phyloP scores from a whole-genome alignment of 2,329 filamentous ascomycete genomes.

The Dendrostoma leiphaemia region DNA sequence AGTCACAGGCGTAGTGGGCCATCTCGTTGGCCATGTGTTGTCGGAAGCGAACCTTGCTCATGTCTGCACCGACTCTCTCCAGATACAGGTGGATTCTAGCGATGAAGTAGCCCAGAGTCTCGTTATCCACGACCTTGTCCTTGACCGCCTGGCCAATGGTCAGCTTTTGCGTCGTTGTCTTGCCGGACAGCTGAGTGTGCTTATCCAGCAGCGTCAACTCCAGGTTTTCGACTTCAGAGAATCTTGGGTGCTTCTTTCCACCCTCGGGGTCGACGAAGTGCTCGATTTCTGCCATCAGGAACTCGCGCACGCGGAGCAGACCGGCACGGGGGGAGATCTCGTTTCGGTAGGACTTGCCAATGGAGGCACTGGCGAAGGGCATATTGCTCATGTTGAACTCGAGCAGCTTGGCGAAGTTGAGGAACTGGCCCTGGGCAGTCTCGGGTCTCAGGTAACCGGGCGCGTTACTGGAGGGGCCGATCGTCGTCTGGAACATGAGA shows the following conservation, averaged over 20 bases:
- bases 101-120: constrained; percentile 96
- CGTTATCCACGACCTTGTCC: constrained; percentile 84
- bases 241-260: constrained; percentile 91
- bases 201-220: constrained; percentile 84
- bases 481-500: constrained; percentile 96
- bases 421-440: constrained; percentile 96
- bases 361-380: constrained; percentile 95
- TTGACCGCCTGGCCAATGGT: constrained; percentile 84
- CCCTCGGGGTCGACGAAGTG: constrained; percentile 94
- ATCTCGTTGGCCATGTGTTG: constrained; percentile 85
- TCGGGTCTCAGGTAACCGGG: constrained; percentile 87
- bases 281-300: constrained; percentile 98
- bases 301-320: constrained; percentile 90
- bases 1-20: constrained; percentile 93
- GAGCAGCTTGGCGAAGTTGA: constrained; percentile 94
- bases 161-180: constrained; percentile 71
- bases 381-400: constrained; percentile 95
- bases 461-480: constrained; percentile 86
- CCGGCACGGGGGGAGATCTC: constrained; percentile 94
- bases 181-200: constrained; percentile 80
- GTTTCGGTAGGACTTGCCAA: constrained; percentile 97
- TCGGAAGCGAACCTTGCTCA: constrained; percentile 86
- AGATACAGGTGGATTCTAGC: constrained; percentile 92
- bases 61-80: constrained; percentile 81
- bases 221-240: constrained; percentile 78